These are phyloP conservation scores for Didymella arachidicola DNA, from an alignment of 2,329 filamentous ascomycete genomes.

Conservation along the genomic window DNA sequence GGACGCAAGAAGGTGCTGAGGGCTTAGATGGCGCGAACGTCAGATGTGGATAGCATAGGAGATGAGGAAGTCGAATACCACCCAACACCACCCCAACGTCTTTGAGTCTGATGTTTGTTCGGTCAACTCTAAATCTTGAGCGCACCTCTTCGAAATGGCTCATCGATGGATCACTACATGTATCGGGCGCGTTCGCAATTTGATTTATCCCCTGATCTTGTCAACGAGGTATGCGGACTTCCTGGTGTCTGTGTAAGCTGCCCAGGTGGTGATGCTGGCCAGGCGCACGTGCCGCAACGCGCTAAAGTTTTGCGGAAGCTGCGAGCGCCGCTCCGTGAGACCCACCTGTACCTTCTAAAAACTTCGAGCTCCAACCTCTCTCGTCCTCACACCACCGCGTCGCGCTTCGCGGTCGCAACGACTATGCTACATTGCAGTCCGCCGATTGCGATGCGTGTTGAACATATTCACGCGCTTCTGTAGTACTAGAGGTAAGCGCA, in stretches of 20 bases:
- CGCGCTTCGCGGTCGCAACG: conserved; percentile 6
- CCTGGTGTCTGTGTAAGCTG: not conserved
- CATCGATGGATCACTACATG: not conserved
- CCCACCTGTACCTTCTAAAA: conserved; percentile 19
- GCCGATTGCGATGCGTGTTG: not conserved
- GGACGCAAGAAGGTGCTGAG: not conserved
- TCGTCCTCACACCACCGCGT: conserved; percentile 12
- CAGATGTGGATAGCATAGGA: conserved; percentile 7
- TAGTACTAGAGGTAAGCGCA: conserved; percentile 25
- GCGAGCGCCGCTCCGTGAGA: conserved; percentile 27
- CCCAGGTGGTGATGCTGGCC: not conserved
- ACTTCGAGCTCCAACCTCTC: conserved; percentile 17
- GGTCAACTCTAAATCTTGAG: not conserved
- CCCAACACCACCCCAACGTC: not conserved
- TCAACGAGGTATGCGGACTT: not conserved
- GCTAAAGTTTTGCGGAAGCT: conserved; percentile 25
- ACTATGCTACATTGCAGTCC: not conserved
- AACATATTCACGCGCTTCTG: not conserved
- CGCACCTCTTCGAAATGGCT: not conserved
- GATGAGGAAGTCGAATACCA: not conserved
- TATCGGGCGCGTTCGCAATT: not conserved
- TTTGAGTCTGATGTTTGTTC: not conserved
- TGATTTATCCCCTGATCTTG: not conserved
- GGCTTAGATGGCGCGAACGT: not conserved
- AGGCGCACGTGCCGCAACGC: conserved; percentile 9